These are phyloP conservation scores for Suhomyces coccinellae DNA, from an alignment of 1,139 yeast genomes.

Conservation along the genomic window DNA sequence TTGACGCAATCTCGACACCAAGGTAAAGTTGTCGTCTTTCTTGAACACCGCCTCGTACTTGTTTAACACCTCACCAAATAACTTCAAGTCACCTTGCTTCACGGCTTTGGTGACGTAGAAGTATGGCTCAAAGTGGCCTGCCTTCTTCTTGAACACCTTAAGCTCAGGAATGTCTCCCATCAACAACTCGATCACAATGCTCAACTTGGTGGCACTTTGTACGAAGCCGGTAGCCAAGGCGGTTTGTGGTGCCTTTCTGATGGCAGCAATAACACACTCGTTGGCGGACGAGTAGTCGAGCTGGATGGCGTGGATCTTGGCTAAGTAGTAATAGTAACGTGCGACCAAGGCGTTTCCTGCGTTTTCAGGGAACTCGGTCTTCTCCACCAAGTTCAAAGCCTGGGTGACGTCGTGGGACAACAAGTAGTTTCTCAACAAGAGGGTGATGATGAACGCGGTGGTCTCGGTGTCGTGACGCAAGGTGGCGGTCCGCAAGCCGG, in stretches of 20 bases:
- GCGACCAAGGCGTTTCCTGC: conserved; percentile 91
- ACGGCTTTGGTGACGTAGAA: conserved; percentile 90
- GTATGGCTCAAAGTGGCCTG: conserved; percentile 68
- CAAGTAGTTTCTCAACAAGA: conserved; percentile 78
- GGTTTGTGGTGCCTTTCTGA: conserved; percentile 97
- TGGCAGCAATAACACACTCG: conserved; percentile 87
- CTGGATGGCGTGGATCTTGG: conserved; percentile 88
- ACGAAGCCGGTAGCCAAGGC: conserved; percentile 81
- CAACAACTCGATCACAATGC: conserved; percentile 82
- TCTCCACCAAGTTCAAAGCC: conserved; percentile 87
- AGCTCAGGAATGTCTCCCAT: conserved; percentile 99
- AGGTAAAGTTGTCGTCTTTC: conserved; percentile 78
- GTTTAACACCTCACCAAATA: conserved; percentile 73
- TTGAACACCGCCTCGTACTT: conserved; percentile 64
- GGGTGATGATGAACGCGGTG: conserved; percentile 80
- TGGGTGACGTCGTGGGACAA: conserved; percentile 78
- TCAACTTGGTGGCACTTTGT: conserved; percentile 87
- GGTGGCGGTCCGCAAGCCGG: conserved; percentile 82
- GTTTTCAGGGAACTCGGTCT: conserved; percentile 80
- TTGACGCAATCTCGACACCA: conserved; percentile 88
- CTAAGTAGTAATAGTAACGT: conserved; percentile 86
- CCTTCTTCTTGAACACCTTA: conserved; percentile 68
- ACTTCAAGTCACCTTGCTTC: conserved; percentile 81
- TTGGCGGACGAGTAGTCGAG: conserved; percentile 89
- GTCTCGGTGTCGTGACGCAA: conserved; percentile 92